A percentile compares a stretch with the other conserved stretches of the same genome.
Evolutionary conservation across 257 asterid genomes (phyloP).

Genomic region (Solanum chilense): DNA sequence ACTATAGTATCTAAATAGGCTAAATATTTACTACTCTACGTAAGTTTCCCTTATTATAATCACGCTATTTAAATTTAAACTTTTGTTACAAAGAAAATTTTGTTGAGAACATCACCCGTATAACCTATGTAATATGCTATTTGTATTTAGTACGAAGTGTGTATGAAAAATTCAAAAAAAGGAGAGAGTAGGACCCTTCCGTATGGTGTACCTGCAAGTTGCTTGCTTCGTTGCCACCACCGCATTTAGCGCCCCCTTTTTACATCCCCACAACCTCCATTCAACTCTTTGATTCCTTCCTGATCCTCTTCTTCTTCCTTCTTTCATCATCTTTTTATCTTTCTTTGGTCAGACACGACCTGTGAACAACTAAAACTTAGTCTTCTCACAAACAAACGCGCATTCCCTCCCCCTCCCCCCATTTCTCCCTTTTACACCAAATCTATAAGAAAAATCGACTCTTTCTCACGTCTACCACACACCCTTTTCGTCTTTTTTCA

Average conservation of each 20-base stretch:
- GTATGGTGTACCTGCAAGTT: neutral
- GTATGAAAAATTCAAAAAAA: too few species aligned
- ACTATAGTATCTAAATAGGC: neutral
- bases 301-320: neutral
- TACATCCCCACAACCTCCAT: too few species aligned
- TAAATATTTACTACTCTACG: neutral
- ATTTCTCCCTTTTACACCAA: neutral
- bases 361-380: neutral
- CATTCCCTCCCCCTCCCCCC: neutral
- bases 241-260: neutral
- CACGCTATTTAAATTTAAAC: accelerated
- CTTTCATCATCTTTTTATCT: neutral
- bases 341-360: neutral
- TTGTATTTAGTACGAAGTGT: too few species aligned
- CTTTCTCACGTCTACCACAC: neutral
- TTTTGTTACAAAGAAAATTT: too few species aligned
- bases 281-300: neutral
- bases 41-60: too few species aligned
- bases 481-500: neutral
- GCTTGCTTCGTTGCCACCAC: neutral
- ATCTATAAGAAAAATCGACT: neutral
- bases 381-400: neutral
- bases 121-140: accelerated
- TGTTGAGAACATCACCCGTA: accelerated
- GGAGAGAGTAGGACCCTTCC: neutral